Evolutionary conservation across 1,284 basidiomycete species (phyloP), one percentile per base, ranked within the genome.

Genomic region (Ustilago curta): DNA sequence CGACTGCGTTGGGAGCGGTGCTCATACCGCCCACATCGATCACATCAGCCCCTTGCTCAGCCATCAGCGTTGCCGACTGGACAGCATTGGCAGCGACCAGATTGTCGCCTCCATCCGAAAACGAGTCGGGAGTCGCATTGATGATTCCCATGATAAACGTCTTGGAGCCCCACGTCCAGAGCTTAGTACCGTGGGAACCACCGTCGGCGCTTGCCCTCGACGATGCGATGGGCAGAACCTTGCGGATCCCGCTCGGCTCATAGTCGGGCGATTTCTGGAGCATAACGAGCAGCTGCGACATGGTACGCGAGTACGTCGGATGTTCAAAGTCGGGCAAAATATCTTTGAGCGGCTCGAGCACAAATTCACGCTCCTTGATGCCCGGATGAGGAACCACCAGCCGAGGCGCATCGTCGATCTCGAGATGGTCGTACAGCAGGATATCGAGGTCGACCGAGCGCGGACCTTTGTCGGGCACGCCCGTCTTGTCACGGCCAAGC

Each of bases 1-100:
- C 80, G 1, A 29, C 56, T 2, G 78, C 77, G 35, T 75, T 57
- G 8, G 83, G 83, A 35, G 83, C 82, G 2, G 83, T 84, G 0
- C 94, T 96, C 87, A 95, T 94, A 0, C 97, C 97, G 0, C 97
- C 96, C 12, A 99, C 88, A 83, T 99, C 96, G 63, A 99, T 87
- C 56, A 99, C 92, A 68, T 91, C 89, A 0, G 92, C 91, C 0
- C 83, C 83, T 8, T 69, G 66, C 12, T 50, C 57, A 3, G 76
- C 74, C 82, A 84, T 84, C 0, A 29, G 27, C 18, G 35, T 40
- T 6, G 67, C 72, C 16, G 76, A 61, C 8, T 76, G 63, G 5
- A 79, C 58, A 6, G 76, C 70, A 4, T 87, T 73, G 1, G 78
- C 79, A 16, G 77, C 60, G 1, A 75, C 63, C 67, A 0, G 86